These are phyloP conservation scores for Globisporangium yorkense DNA, from an alignment of 352 stramenopile genomes.

Conservation along the genomic window DNA sequence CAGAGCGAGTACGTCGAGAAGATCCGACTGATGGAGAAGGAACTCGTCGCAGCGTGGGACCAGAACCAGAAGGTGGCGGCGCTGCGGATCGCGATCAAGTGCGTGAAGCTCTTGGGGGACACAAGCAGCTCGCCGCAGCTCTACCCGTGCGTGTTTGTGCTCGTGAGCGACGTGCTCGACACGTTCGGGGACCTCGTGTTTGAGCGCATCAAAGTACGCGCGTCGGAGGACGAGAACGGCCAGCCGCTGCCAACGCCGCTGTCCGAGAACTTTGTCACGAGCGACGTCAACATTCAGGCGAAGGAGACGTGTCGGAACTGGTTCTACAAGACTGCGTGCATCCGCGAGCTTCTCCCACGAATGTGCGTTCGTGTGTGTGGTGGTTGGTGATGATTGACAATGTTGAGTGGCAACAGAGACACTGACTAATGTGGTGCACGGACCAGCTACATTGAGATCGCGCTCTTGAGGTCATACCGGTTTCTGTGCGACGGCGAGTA, in stretches of 20 bases:
- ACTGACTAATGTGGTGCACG: not conserved
- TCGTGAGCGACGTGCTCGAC: slow-evolving; percentile 86
- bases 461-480: slow-evolving; percentile 83
- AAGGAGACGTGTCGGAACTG: slow-evolving; percentile 92
- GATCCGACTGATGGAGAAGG: slow-evolving; percentile 70
- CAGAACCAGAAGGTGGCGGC: slow-evolving; percentile 85
- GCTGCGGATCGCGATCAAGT: slow-evolving; percentile 89
- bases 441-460: slow-evolving; percentile 80
- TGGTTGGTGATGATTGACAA: not conserved
- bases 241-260: slow-evolving; percentile 51
- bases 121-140: slow-evolving; percentile 65
- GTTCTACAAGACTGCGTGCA: slow-evolving; percentile 94
- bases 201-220: slow-evolving; percentile 63
- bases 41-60: slow-evolving; percentile 66
- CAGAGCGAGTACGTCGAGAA: slow-evolving; percentile 80
- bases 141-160: slow-evolving; percentile 88
- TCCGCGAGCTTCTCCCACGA: slow-evolving; percentile 87
- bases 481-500: slow-evolving; percentile 90
- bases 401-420: not conserved
- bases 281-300: slow-evolving; percentile 81
- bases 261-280: slow-evolving; percentile 60
- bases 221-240: slow-evolving; percentile 49
- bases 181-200: slow-evolving; percentile 86
- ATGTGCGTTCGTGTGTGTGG: slow-evolving; percentile 45
- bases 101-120: slow-evolving; percentile 85